phyloP scores from a whole-genome alignment of 345 rosid genomes.

The Triadica sebifera region DNA sequence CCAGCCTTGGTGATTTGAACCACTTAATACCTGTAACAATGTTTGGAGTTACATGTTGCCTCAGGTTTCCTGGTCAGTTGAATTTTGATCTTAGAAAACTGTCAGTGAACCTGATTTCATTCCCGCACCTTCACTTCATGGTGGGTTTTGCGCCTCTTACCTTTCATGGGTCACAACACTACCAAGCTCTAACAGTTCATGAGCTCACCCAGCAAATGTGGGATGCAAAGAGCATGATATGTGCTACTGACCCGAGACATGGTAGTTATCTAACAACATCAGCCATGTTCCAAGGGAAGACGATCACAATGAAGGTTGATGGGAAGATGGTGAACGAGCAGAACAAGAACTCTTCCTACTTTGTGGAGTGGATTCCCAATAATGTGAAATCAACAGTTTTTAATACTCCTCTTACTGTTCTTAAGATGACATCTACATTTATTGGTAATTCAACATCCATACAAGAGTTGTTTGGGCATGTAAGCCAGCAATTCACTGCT shows the following conservation, averaged over 20 bases:
- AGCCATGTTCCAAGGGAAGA: constrained; percentile 31
- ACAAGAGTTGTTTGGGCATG: constrained; percentile 31
- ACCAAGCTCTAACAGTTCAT: constrained; percentile 25
- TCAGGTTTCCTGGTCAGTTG: too few species aligned
- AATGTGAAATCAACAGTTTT: constrained; percentile 33
- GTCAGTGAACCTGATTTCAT: too few species aligned
- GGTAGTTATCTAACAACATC: constrained; percentile 30
- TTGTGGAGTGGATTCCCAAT: constrained; percentile 34
- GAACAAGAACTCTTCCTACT: constrained; percentile 33
- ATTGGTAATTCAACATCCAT: constrained; percentile 31
- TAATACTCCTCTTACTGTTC: constrained; percentile 28
- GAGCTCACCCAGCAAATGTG: constrained; percentile 37
- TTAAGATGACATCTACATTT: constrained; percentile 29
- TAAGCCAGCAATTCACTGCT: constrained; percentile 34
- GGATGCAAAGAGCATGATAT: constrained; percentile 35
- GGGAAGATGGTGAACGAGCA: constrained; percentile 34
- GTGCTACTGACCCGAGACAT: constrained; percentile 29
- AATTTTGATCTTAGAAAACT: too few species aligned
- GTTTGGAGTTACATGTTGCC: too few species aligned
- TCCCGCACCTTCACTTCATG: too few species aligned
- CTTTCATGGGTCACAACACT: constrained; percentile 30
- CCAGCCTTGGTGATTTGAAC: too few species aligned
- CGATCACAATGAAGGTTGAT: constrained; percentile 27
- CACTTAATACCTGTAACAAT: too few species aligned
- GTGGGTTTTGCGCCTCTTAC: constrained; percentile 34